Conservation (phyloP, 2,329 filamentous ascomycete genomes). For the Xylariaceae sp. region DNA sequence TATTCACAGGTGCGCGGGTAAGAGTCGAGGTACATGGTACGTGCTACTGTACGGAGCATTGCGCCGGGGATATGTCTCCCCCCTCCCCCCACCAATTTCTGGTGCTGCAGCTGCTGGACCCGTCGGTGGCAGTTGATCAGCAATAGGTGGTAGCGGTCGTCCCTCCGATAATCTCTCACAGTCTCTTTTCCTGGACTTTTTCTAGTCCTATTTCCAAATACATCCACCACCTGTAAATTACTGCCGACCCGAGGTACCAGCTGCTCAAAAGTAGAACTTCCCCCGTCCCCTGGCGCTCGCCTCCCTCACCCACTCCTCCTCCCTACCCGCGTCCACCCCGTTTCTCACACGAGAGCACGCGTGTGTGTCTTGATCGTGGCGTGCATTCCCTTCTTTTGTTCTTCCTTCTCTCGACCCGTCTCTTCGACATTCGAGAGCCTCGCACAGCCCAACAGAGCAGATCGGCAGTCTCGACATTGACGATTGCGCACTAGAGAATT, state of each 20-base stretch:
- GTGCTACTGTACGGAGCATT: too few relatives aligned
- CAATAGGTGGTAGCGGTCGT: too few relatives aligned
- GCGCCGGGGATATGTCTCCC: too few relatives aligned
- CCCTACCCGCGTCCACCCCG: conserved; percentile 13
- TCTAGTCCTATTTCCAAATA: conserved; percentile 23
- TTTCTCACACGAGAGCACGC: conserved; percentile 17
- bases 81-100: not conserved
- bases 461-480: conserved; percentile 15
- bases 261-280: conserved; percentile 12
- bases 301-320: conserved; percentile 13
- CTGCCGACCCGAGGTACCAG: conserved; percentile 10
- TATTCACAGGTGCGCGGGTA: too few relatives aligned
- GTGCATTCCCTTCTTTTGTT: conserved; percentile 23
- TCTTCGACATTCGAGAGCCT: conserved; percentile 9
- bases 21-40: not conserved
- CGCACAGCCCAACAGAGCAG: conserved; percentile 7
- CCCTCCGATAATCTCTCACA: conserved; percentile 27
- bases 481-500: conserved; percentile 13
- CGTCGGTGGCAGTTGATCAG: conserved; percentile 1
- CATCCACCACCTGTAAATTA: conserved; percentile 12
- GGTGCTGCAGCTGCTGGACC: not conserved
- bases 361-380: conserved; percentile 17
- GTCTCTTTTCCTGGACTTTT: too few relatives aligned
- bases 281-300: conserved; percentile 21
- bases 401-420: conserved; percentile 7